Evolutionary conservation across 768 basidiomycete species (phyloP).

Genomic region (Xerocomus potaroensis): DNA sequence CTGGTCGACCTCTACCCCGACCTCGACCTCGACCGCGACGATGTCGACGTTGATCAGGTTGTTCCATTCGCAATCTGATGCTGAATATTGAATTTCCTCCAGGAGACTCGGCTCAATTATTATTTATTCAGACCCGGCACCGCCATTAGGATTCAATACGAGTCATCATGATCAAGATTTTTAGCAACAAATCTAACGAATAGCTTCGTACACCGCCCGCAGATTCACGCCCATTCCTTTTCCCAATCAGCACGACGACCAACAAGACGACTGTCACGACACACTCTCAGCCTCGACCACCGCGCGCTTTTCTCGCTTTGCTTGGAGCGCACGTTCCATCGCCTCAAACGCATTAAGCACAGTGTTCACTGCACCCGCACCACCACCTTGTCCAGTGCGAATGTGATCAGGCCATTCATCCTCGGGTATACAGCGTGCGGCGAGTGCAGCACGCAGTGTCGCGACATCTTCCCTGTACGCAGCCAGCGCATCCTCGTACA

Average conservation of each 20-base stretch:
- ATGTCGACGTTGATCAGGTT: background rate
- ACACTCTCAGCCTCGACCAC: constrained; percentile 34
- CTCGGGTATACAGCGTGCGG: constrained; percentile 45
- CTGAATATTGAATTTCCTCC: too few species aligned
- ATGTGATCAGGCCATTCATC: constrained; percentile 63
- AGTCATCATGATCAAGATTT: too few species aligned
- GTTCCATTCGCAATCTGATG: constrained; percentile 10
- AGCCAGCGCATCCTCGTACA: constrained; percentile 72
- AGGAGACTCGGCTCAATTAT: too few species aligned
- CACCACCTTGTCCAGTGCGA: constrained; percentile 23
- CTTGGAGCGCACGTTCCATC: constrained; percentile 54
- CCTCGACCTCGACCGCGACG: constrained; percentile 7
- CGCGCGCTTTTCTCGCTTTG: constrained; percentile 37
- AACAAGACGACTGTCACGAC: constrained; percentile 27
- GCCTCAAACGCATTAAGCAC: constrained; percentile 68
- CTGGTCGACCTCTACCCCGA: constrained; percentile 1
- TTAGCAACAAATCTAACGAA: constrained; percentile 51
- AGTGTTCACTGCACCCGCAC: too few species aligned
- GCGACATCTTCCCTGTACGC: constrained; percentile 56
- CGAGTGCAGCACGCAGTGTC: constrained; percentile 48
- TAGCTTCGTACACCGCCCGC: constrained; percentile 37
- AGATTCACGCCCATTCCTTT: constrained; percentile 14
- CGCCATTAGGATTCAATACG: too few species aligned
- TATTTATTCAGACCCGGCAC: too few species aligned
- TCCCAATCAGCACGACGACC: constrained; percentile 10